Conservation (phyloP, 768 basidiomycete species). For the Lactarius evosmus region DNA sequence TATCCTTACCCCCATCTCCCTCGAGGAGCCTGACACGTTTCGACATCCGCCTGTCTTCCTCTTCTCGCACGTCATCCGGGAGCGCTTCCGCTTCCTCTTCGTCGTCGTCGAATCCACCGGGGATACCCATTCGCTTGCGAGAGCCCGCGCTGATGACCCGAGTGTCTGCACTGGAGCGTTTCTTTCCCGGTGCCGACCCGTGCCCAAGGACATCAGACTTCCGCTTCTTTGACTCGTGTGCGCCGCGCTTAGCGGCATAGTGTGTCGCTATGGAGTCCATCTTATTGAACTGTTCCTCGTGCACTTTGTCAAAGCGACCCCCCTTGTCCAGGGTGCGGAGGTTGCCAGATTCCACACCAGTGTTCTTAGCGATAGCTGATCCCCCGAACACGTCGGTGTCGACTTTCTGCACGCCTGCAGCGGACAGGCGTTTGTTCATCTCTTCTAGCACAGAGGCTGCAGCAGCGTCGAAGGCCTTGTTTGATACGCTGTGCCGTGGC, state of each 20-base stretch:
- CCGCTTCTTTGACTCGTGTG: slow-evolving; percentile 38
- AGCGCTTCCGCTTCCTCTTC: slow-evolving; percentile 44
- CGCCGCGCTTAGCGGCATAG: slow-evolving; percentile 44
- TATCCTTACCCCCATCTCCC: slow-evolving; percentile 35
- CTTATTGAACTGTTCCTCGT: slow-evolving; percentile 63
- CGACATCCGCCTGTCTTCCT: slow-evolving; percentile 40
- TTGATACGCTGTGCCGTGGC: slow-evolving; percentile 58
- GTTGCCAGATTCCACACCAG: slow-evolving; percentile 9
- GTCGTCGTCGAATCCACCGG: slow-evolving; percentile 58
- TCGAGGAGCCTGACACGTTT: slow-evolving; percentile 45
- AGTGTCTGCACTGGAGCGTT: slow-evolving; percentile 37
- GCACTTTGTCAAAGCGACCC: slow-evolving; percentile 52
- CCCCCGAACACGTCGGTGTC: slow-evolving; percentile 45
- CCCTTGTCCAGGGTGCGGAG: slow-evolving; percentile 12
- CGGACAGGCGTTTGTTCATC: slow-evolving; percentile 70
- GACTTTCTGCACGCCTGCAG: slow-evolving; percentile 52
- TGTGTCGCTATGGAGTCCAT: slow-evolving; percentile 73
- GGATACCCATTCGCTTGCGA: slow-evolving; percentile 43
- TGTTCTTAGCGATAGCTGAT: slow-evolving; percentile 1
- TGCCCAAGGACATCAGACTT: slow-evolving; percentile 53
- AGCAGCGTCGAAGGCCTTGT: slow-evolving; percentile 61
- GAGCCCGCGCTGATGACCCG: slow-evolving; percentile 49
- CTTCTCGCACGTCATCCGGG: slow-evolving; percentile 34
- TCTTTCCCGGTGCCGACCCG: slow-evolving; percentile 32
- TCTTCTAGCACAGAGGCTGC: slow-evolving; percentile 74